phyloP scores from a whole-genome alignment of 495 filamentous ascomycete species.

The Penicillium dipodomyicola region DNA sequence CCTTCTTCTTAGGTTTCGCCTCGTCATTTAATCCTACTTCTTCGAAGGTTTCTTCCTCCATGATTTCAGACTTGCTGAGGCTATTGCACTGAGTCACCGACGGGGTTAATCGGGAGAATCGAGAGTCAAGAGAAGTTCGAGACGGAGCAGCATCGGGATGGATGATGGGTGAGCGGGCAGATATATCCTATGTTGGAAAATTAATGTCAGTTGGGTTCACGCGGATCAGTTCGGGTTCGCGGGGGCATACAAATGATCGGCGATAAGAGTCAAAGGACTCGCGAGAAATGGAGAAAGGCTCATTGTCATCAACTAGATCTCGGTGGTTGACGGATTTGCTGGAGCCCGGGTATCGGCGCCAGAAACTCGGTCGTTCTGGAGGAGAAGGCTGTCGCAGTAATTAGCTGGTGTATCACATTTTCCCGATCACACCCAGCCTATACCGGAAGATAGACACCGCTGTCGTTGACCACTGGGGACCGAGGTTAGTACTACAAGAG shows the following conservation, averaged over 20 bases:
- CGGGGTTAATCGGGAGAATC: conserved; percentile 51
- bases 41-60: conserved; percentile 79
- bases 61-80: conserved; percentile 54
- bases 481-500: background rate
- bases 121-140: conserved; percentile 78
- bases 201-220: background rate
- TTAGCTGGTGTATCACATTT: conserved; percentile 17
- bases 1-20: conserved; percentile 68
- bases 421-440: conserved; percentile 19
- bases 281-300: conserved; percentile 94
- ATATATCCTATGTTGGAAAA: conserved; percentile 69
- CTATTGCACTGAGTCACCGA: conserved; percentile 52
- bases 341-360: conserved; percentile 69
- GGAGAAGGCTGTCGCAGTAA: conserved; percentile 70
- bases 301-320: conserved; percentile 72
- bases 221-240: background rate
- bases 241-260: conserved; percentile 77
- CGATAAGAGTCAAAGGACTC: conserved; percentile 98
- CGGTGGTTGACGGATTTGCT: conserved; percentile 68
- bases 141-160: conserved; percentile 55
- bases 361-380: conserved; percentile 79
- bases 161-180: conserved; percentile 75
- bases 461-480: conserved; percentile 84
- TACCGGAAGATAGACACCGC: conserved; percentile 95
- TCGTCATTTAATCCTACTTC: conserved; percentile 87